Evolutionary conservation across 805 yeast species (phyloP).

Genomic region (Limtongozyma cylindracea): DNA sequence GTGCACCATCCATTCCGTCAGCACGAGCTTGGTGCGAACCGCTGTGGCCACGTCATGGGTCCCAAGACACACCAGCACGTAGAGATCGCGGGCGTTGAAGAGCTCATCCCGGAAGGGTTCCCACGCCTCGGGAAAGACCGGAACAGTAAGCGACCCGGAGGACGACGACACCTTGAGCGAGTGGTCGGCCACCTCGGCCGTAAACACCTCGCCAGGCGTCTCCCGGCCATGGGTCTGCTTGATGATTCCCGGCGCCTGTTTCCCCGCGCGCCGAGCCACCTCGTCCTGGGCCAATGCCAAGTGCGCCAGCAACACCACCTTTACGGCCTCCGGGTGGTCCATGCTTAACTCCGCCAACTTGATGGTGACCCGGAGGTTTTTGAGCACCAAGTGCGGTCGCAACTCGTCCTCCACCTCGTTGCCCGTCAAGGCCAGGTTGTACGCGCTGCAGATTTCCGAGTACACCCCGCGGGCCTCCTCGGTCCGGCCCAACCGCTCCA

Average conservation of each 20-base stretch:
- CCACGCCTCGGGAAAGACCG: constrained; percentile 28
- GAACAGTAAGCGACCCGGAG: too few relatives aligned
- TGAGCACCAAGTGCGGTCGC: constrained; percentile 26
- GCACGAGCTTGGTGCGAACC: constrained; percentile 33
- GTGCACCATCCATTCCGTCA: too few relatives aligned
- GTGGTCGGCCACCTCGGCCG: too few relatives aligned
- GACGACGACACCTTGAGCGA: too few relatives aligned
- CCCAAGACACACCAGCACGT: constrained; percentile 27
- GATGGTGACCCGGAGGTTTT: constrained; percentile 43
- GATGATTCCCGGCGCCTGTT: too few relatives aligned
- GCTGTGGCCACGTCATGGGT: too few relatives aligned
- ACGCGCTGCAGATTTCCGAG: constrained; percentile 35
- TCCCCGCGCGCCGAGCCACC: constrained; percentile 12
- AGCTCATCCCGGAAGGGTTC: constrained; percentile 56
- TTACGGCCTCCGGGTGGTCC: constrained; percentile 18
- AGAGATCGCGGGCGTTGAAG: constrained; percentile 49
- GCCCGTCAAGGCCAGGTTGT: constrained; percentile 22
- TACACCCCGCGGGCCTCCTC: constrained; percentile 46
- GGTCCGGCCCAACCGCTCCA: constrained; percentile 34
- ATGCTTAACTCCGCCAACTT: constrained; percentile 35
- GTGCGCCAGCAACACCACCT: constrained; percentile 35
- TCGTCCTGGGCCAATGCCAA: constrained; percentile 42
- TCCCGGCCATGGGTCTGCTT: too few relatives aligned
- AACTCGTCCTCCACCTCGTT: too few relatives aligned
- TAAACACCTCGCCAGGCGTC: too few relatives aligned